Evolutionary conservation across 2,329 filamentous ascomycete genomes (phyloP).

Genomic region (Fusarium nelsonii): DNA sequence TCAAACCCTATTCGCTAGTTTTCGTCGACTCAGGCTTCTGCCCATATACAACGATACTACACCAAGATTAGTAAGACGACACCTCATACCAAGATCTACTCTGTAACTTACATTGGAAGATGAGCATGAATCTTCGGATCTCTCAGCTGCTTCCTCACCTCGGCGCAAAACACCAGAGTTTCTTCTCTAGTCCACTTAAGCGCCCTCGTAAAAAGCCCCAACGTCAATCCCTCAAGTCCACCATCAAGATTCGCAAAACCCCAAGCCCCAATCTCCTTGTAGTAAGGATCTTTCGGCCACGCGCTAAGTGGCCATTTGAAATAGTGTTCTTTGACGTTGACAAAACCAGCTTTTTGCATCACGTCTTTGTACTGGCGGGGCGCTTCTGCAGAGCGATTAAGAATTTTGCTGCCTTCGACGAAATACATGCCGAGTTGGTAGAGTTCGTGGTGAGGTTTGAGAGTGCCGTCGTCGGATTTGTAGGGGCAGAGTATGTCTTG

Average conservation of each 20-base stretch:
- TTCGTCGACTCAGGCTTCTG: background rate
- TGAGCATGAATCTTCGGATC: background rate
- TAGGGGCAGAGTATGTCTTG: background rate
- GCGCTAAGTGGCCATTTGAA: background rate
- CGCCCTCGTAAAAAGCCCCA: background rate
- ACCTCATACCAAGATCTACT: background rate
- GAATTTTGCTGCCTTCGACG: background rate
- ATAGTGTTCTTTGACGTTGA: background rate
- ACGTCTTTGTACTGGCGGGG: background rate
- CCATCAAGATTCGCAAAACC: background rate
- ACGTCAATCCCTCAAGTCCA: background rate
- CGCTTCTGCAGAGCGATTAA: background rate
- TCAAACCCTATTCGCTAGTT: background rate
- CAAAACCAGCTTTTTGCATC: background rate
- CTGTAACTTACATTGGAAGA: conserved; percentile 7
- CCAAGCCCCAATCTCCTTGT: conserved; percentile 1
- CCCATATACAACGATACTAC: conserved; percentile 13
- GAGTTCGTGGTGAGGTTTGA: background rate
- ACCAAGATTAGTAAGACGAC: background rate
- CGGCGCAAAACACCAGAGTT: background rate
- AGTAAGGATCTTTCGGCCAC: background rate
- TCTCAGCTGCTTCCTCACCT: background rate
- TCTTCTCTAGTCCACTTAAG: background rate
- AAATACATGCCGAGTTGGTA: background rate
- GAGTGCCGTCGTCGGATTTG: background rate